phyloP scores from a whole-genome alignment of 352 stramenopile species.

The Pythium grandisporangium region DNA sequence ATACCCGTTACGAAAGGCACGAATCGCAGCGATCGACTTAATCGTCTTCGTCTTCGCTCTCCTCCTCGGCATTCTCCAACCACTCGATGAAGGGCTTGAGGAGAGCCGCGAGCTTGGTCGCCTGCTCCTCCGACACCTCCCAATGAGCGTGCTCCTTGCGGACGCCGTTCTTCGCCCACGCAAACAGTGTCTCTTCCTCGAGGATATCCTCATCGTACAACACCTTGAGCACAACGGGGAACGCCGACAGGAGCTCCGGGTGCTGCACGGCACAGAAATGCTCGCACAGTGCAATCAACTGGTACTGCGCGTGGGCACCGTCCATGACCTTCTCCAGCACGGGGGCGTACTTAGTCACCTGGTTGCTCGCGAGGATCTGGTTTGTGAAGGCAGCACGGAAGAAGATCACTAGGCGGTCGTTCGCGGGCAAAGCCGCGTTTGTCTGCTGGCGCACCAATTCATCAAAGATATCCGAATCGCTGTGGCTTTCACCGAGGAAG shows the following conservation, averaged over 20 bases:
- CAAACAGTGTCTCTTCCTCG: conserved; percentile 92
- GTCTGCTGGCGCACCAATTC: conserved; percentile 93
- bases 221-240: conserved; percentile 94
- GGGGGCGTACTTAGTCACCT: conserved; percentile 80
- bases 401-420: conserved; percentile 93
- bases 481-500: conserved; percentile 38
- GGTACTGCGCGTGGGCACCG: conserved; percentile 86
- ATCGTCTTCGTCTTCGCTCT: conserved; percentile 70
- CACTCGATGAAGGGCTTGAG: conserved; percentile 95
- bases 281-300: conserved; percentile 89
- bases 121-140: conserved; percentile 83
- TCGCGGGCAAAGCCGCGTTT: conserved; percentile 81
- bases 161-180: conserved; percentile 79
- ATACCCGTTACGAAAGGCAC: too few relatives aligned
- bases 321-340: conserved; percentile 83
- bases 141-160: conserved; percentile 82
- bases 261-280: conserved; percentile 88
- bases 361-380: conserved; percentile 89
- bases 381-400: conserved; percentile 84
- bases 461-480: conserved; percentile 69
- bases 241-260: conserved; percentile 61
- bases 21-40: too few relatives aligned
- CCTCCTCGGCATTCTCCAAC: conserved; percentile 94
- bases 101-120: conserved; percentile 75
- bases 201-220: conserved; percentile 96